Base-by-base conservation (phyloP, 2,329 filamentous ascomycete genomes). In the Orbilia brochopaga region DNA sequence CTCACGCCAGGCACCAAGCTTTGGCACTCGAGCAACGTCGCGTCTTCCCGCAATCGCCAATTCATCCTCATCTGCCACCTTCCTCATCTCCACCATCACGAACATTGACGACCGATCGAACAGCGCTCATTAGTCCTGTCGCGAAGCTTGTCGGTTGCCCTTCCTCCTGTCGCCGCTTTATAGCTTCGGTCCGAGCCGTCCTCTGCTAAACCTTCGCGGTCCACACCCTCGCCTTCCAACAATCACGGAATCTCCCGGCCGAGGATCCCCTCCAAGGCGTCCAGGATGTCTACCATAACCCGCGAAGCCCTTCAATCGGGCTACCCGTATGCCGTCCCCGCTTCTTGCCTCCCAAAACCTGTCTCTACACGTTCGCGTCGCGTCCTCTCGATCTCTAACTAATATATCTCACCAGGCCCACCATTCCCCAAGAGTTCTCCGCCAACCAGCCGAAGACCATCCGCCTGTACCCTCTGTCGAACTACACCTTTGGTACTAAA, bases 401-500 rank as follows among this genome's bases (percentile, higher is more conserved):
- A 51, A 32, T 19, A 23, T 48, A 15, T 23, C 35, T 19, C 42
- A n/a, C 30, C 37, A 74, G 86, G 17, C 92, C 93, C 23, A 87
- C 88, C 74, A 85, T 91, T 59, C 92, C 92, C 24, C 87, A 90
- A 74, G 82, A 87, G 75, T 99, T 99, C 85, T 90, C 92, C 79
- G 88, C 86, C 58, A 92, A 93, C 79, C 94, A 99, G 80, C 91
- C 93, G 35, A 83, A 88, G 76, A 94, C 92, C 1, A 92, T 99
- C 78, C 90, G 90, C 59, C 86, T 99, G 24, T 97, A 92, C 79
- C 94, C 94, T 35, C 86, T 99, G 54, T 96, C 92, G 76, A 99
- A 97, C 84, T 99, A 99, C 84, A 97, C 94, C 23, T 97, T 99
- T 78, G 93, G 93, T 74, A 96, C 95, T 73, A 99, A 99, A 81